A percentile compares a stretch with the other conserved stretches of the same genome.
phyloP scores from a whole-genome alignment of 1,284 basidiomycete species.

The Cerioporus squamosus region DNA sequence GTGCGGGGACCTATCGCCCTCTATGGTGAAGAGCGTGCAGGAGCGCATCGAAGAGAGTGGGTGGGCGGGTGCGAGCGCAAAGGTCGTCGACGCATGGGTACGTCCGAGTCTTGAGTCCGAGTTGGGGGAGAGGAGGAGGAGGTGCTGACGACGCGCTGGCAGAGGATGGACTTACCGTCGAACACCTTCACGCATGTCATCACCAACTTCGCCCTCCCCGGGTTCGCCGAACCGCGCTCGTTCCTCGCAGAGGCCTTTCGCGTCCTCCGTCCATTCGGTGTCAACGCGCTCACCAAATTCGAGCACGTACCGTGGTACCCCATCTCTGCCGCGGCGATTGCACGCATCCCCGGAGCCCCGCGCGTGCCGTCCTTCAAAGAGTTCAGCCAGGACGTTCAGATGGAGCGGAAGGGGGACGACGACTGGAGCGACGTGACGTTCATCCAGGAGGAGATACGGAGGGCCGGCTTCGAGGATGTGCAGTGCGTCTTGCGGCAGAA shows the following conservation, averaged over 20 bases:
- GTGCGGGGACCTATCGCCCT: slow-evolving; percentile 11
- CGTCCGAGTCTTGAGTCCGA: neutral
- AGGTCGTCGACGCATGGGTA: slow-evolving; percentile 12
- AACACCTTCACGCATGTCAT: slow-evolving; percentile 11
- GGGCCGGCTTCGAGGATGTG: slow-evolving; percentile 1
- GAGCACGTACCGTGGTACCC: neutral
- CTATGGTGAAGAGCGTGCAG: slow-evolving; percentile 5
- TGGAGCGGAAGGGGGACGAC: neutral
- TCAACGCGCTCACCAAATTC: neutral
- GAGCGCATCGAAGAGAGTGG: slow-evolving; percentile 8
- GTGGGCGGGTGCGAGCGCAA: neutral
- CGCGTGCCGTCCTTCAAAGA: neutral
- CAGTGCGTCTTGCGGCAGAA: neutral
- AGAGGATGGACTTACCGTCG: slow-evolving; percentile 9
- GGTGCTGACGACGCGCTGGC: neutral
- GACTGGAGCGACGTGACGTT: neutral
- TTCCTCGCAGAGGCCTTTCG: slow-evolving; percentile 1
- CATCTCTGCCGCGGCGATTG: neutral
- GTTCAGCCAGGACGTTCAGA: neutral
- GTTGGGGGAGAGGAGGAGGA: neutral
- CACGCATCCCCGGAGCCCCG: slow-evolving; percentile 1
- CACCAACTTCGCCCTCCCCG: slow-evolving; percentile 1
- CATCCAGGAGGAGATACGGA: neutral
- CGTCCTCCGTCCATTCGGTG: neutral
- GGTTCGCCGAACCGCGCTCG: neutral